Evolutionary conservation across 2,329 filamentous ascomycete genomes (phyloP), one percentile per base, ranked within the genome.

Genomic region (Rutstroemia sp.): DNA sequence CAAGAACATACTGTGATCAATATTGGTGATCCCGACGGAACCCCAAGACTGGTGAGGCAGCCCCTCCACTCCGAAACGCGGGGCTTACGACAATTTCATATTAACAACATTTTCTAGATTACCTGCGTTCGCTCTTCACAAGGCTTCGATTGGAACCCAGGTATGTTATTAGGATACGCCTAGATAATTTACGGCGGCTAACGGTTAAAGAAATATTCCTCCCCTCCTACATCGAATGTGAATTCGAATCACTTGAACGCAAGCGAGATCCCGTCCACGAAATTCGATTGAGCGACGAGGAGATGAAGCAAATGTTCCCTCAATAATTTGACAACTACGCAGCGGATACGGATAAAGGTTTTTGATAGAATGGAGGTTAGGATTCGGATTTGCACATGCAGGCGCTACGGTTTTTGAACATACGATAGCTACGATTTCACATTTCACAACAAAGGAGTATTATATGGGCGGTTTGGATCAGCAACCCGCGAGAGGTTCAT

Each of bases 141-240:
- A 72, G 88, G 88, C 57, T 92, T 90, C 67, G 83, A 85, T 59
- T 92, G 88, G 88, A 92, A 92, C 71, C 87, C 88, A 70, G 84
- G 84, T 86, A 73, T 54, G 72, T 66, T 17, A 7, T 6, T 9
- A 16, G 21, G 27, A 45, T 23, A 37, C 41, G 47, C 49, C 2
- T 44, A 23, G 17, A 25, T 21, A n/a, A 6, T 16, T 17, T 17
- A 37, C 16, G 37, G 30, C 55, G 45, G 19, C 27, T 54, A 51
- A 58, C 50, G 54, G 59, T 57, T 16, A 2, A 7, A 87, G 88
- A 92, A 69, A 88, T 92, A 70, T 92, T 92, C 73, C 79, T 92
- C 1, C 88, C 88, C 1, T 89, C 86, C 7, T 90, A 90, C 69
- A 75, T 87, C 65, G 86, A 89, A 71, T 83, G 81, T 74, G 85